Evolutionary conservation across 176 grass and related monocot species (phyloP).

Genomic region (Aegilops sharonensis): DNA sequence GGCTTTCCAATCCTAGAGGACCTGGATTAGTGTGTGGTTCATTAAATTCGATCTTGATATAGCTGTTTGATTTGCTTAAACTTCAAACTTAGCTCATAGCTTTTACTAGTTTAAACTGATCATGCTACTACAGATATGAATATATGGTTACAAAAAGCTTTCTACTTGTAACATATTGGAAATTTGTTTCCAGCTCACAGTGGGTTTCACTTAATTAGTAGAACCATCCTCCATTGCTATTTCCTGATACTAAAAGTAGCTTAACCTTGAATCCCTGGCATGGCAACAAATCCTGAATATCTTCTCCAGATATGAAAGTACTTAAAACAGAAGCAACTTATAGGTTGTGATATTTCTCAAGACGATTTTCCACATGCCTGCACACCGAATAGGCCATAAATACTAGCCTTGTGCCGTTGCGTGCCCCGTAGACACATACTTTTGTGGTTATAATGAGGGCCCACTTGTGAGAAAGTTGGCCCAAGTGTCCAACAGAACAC

Average conservation of each 20-base stretch:
- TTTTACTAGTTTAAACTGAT: neutral
- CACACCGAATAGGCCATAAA: neutral
- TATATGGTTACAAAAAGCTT: neutral
- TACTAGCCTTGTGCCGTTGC: neutral
- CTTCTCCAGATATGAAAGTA: slow-evolving; percentile 10
- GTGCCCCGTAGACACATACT: neutral
- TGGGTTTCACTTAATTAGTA: neutral
- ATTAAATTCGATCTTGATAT: neutral
- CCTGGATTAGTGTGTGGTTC: neutral
- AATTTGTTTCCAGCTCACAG: neutral
- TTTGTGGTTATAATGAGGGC: neutral
- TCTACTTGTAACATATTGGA: neutral
- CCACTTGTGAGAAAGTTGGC: neutral
- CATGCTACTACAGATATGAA: neutral
- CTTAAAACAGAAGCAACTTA: neutral
- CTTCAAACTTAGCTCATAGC: neutral
- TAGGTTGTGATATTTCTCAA: neutral
- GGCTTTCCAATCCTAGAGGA: neutral
- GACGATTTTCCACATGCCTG: neutral
- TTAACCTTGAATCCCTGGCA: neutral
- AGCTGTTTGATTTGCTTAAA: neutral
- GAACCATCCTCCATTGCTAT: neutral
- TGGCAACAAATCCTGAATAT: neutral
- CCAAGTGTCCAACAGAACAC: neutral
- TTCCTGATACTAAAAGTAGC: neutral